A percentile compares a stretch with the other conserved stretches of the same genome.
Evolutionary conservation across 371 early-diverging fungal genomes (phyloP).

Genomic region (Dinochytrium kinnereticum): DNA sequence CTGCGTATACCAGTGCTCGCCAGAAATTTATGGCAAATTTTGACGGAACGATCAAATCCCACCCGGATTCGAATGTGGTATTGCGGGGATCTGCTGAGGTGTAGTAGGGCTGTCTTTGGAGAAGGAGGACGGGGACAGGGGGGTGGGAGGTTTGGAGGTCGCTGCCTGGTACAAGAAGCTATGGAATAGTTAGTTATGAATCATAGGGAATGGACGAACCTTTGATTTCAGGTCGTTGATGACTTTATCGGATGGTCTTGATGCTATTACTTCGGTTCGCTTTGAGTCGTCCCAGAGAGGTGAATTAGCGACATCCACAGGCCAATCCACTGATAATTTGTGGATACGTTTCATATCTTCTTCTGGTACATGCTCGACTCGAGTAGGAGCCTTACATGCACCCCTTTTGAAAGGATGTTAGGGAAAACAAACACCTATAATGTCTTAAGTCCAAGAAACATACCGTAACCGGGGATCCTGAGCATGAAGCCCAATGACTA

Average conservation of each 20-base stretch:
- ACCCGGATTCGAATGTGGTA: slow-evolving; percentile 68
- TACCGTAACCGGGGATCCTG: slow-evolving; percentile 77
- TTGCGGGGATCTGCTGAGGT: slow-evolving; percentile 30
- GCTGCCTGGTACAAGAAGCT: slow-evolving; percentile 73
- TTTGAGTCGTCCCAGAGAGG: slow-evolving; percentile 65
- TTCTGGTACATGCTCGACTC: slow-evolving; percentile 47
- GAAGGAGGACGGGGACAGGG: slow-evolving; percentile 76
- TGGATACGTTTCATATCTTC: slow-evolving; percentile 8
- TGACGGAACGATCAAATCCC: slow-evolving; percentile 81
- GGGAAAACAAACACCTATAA: slow-evolving; percentile 14
- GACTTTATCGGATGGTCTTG: slow-evolving; percentile 63
- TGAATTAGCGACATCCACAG: slow-evolving; percentile 46
- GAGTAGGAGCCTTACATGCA: slow-evolving; percentile 71
- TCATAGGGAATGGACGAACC: slow-evolving; percentile 39
- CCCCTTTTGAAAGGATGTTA: slow-evolving; percentile 56
- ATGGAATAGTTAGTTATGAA: background rate
- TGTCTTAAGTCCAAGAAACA: background rate
- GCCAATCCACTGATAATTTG: slow-evolving; percentile 26
- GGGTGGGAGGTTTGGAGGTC: slow-evolving; percentile 65
- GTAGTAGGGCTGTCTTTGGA: slow-evolving; percentile 62
- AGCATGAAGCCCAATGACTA: slow-evolving; percentile 68
- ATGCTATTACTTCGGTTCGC: slow-evolving; percentile 49
- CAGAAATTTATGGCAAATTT: slow-evolving; percentile 83
- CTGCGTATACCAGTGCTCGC: slow-evolving; percentile 88
- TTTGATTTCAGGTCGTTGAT: slow-evolving; percentile 72